Conservation (phyloP, 768 basidiomycete genomes). For the Tylopilus felleus region DNA sequence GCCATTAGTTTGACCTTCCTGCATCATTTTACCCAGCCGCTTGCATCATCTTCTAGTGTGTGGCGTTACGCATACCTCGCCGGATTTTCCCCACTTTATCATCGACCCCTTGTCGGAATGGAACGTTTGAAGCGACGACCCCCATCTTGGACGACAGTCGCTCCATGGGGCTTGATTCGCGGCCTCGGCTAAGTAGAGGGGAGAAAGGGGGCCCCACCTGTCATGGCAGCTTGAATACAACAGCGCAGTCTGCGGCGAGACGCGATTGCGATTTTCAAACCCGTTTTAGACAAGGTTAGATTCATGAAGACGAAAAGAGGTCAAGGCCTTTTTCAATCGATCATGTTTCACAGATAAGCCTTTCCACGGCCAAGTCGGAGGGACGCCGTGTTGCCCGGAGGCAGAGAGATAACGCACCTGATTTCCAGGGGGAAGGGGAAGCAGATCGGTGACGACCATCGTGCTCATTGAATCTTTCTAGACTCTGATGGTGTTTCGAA, state of each 20-base stretch:
- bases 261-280: background rate
- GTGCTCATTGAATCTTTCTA: background rate
- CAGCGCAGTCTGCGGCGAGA: background rate
- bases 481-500: background rate
- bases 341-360: conserved; percentile 15
- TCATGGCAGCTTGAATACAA: background rate
- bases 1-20: no score
- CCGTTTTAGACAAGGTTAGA: conserved; percentile 2
- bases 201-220: background rate
- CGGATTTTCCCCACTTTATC: background rate
- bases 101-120: background rate
- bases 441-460: background rate
- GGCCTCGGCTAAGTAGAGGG: background rate
- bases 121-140: background rate
- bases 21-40: background rate
- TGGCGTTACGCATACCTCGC: background rate
- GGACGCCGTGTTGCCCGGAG: conserved; percentile 7
- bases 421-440: conserved; percentile 1
- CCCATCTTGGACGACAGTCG: background rate
- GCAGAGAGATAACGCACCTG: background rate
- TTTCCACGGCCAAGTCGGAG: background rate
- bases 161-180: background rate
- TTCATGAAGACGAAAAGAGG: background rate
- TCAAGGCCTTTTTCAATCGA: background rate
- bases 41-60: background rate